Percentiles rank a stretch among this genome's conserved stretches.
Conservation (phyloP, 2,329 filamentous ascomycete species). For the Penicillium hesseltinei region DNA sequence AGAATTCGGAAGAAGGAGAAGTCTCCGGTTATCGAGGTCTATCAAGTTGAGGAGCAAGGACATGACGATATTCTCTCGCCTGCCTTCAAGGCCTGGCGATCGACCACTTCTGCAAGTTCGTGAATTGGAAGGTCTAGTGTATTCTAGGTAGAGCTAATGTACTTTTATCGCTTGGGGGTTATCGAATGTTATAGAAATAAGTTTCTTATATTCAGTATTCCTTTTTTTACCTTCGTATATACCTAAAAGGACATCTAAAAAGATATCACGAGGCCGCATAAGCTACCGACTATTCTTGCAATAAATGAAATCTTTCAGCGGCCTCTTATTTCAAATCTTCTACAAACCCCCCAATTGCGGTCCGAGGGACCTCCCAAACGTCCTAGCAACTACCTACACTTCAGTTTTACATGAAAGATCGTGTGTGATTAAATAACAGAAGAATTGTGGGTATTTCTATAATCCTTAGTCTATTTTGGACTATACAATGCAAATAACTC, state of each 20-base stretch:
- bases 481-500: not conserved
- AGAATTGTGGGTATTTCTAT: conserved; percentile 2
- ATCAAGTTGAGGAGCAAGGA: conserved; percentile 69
- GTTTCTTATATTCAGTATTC: no score
- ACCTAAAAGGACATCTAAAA: no score
- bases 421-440: not conserved
- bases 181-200: no score
- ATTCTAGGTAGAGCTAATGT: not conserved
- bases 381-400: not conserved
- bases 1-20: conserved; percentile 67
- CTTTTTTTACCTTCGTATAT: no score
- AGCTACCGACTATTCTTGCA: no score
- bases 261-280: no score
- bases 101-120: conserved; percentile 4
- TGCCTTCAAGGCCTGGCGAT: conserved; percentile 72
- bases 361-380: not conserved
- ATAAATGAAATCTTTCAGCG: no score
- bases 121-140: conserved; percentile 5
- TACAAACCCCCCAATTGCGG: not conserved
- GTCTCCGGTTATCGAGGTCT: conserved; percentile 68
- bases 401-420: not conserved
- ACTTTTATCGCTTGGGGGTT: not conserved
- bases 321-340: not conserved
- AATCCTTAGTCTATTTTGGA: not conserved
- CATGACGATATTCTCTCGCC: conserved; percentile 73